Conservation (phyloP, 2,329 filamentous ascomycete species). For the Pyricularia grisea region DNA sequence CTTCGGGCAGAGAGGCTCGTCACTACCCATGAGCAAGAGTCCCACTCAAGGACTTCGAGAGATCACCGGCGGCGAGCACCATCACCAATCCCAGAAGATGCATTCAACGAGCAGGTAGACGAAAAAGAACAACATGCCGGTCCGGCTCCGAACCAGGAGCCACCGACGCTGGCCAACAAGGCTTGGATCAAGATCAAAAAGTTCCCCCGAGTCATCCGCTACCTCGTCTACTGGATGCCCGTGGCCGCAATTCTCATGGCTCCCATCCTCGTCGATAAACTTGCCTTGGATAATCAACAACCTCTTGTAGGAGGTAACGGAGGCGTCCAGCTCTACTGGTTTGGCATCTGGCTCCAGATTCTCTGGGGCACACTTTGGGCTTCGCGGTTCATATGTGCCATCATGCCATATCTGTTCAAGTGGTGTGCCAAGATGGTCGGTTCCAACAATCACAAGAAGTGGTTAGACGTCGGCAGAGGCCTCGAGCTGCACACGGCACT, state of each 20-base stretch:
- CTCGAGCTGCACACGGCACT: conserved; percentile 78
- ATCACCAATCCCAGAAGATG: conserved; percentile 28
- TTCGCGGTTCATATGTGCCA: conserved; percentile 43
- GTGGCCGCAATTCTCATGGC: conserved; percentile 33
- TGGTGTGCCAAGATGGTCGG: conserved; percentile 59
- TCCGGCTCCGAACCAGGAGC: conserved; percentile 9
- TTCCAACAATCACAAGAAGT: conserved; percentile 85
- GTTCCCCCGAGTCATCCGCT: conserved; percentile 40
- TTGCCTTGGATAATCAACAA: conserved; percentile 25
- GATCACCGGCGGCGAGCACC: conserved; percentile 20
- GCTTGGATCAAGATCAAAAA: conserved; percentile 35
- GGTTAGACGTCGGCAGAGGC: conserved; percentile 78
- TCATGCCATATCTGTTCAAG: conserved; percentile 37
- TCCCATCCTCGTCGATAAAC: conserved; percentile 33
- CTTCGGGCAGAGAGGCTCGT: conserved; percentile 36
- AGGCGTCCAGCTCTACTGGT: conserved; percentile 76
- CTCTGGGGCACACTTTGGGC: conserved; percentile 90
- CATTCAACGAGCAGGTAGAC: conserved; percentile 30
- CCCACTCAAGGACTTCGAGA: conserved; percentile 15
- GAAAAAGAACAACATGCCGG: conserved; percentile 7
- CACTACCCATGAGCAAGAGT: conserved; percentile 31
- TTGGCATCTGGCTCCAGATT: conserved; percentile 90
- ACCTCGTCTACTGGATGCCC: conserved; percentile 37
- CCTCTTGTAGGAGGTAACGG: conserved; percentile 53
- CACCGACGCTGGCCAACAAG: conserved; percentile 18